Conservation (phyloP, 176 grass and related monocot species). For the Oryza meridionalis region DNA sequence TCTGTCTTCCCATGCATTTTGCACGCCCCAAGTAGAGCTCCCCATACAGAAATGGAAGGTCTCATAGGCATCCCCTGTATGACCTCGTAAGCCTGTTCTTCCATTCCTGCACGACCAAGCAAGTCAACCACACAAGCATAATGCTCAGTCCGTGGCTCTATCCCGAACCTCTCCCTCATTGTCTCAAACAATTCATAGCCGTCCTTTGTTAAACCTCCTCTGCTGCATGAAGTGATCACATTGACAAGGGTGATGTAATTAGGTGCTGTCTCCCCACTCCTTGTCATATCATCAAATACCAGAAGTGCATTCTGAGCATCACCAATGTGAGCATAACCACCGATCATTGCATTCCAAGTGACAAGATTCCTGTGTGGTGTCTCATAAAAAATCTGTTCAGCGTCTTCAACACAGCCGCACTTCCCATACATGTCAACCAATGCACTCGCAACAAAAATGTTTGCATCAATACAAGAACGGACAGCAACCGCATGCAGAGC, state of each 20-base stretch:
- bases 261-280: slow-evolving; percentile 50
- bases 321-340: slow-evolving; percentile 71
- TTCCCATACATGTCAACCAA: slow-evolving; percentile 88
- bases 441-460: slow-evolving; percentile 76
- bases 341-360: slow-evolving; percentile 77
- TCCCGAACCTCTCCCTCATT: slow-evolving; percentile 74
- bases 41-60: slow-evolving; percentile 77
- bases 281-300: slow-evolving; percentile 68
- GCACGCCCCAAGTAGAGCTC: slow-evolving; percentile 79
- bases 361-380: slow-evolving; percentile 67
- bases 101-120: slow-evolving; percentile 80
- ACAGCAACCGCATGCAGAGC: slow-evolving; percentile 63
- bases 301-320: slow-evolving; percentile 58
- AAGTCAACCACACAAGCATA: slow-evolving; percentile 87
- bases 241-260: slow-evolving; percentile 79
- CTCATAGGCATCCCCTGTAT: slow-evolving; percentile 71
- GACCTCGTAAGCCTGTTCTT: slow-evolving; percentile 73
- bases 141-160: slow-evolving; percentile 68
- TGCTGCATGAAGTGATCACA: slow-evolving; percentile 69
- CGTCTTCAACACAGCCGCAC: slow-evolving; percentile 64
- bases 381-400: slow-evolving; percentile 52
- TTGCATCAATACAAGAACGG: slow-evolving; percentile 57
- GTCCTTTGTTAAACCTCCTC: slow-evolving; percentile 72
- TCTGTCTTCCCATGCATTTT: slow-evolving; percentile 79
- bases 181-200: slow-evolving; percentile 67